Conservation (phyloP, 1,284 basidiomycete genomes). For the Tilletia indica region DNA sequence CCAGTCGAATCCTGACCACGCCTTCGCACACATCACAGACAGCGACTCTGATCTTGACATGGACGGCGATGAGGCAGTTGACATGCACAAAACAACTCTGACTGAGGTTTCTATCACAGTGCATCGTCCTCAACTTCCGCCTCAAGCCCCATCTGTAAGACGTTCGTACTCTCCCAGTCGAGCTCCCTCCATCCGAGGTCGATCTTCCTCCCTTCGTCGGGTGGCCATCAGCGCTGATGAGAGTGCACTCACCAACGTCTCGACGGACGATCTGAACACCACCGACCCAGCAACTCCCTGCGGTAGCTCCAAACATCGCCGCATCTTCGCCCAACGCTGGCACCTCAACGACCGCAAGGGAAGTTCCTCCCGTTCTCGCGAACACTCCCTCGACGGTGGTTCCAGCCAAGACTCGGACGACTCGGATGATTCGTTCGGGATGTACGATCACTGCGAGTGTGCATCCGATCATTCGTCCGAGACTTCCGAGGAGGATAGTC, state of each 20-base stretch:
- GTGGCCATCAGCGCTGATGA: constrained; percentile 13
- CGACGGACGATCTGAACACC: not conserved
- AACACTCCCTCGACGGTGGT: too few species aligned
- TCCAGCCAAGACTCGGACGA: constrained; percentile 13
- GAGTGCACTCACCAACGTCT: too few species aligned
- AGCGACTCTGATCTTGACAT: constrained; percentile 33
- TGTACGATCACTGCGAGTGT: not conserved
- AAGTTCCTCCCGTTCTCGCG: not conserved
- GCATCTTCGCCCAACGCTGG: constrained; percentile 11
- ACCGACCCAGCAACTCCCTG: not conserved
- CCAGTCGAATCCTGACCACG: not conserved
- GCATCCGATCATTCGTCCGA: not conserved
- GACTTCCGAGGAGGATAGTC: not conserved
- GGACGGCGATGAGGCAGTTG: constrained; percentile 52
- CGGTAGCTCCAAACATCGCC: not conserved
- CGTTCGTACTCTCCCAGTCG: not conserved
- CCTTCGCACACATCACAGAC: constrained; percentile 4
- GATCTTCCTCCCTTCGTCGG: not conserved
- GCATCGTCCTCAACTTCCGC: constrained; percentile 18
- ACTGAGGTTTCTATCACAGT: constrained; percentile 19
- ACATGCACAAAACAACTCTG: constrained; percentile 27
- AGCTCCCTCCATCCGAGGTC: not conserved
- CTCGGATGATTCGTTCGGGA: constrained; percentile 8
- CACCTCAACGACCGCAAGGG: not conserved
- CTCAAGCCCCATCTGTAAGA: not conserved